Percentiles rank a stretch among this genome's conserved stretches.
Conservation (phyloP, 176 grass and related monocot genomes). For the Saccharum officinarum region DNA sequence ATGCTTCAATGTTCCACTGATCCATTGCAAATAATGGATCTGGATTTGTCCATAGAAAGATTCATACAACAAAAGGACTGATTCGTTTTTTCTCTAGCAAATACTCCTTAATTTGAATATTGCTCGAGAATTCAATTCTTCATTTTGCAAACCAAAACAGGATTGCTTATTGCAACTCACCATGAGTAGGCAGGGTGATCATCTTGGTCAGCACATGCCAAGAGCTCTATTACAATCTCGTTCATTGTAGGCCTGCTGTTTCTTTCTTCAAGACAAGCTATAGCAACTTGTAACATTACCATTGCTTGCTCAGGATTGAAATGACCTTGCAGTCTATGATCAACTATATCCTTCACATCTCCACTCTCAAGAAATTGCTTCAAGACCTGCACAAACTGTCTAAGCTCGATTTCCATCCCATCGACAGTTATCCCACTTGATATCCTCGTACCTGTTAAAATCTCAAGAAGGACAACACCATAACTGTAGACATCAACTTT, state of each 20-base stretch:
- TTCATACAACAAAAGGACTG: background rate
- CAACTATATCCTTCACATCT: slow-evolving; percentile 47
- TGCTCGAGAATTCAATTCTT: background rate
- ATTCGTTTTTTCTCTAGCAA: background rate
- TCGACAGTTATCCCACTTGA: slow-evolving; percentile 37
- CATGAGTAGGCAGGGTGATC: slow-evolving; percentile 49
- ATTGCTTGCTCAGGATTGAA: slow-evolving; percentile 47
- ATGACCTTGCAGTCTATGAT: slow-evolving; percentile 46
- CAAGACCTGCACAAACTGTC: slow-evolving; percentile 35
- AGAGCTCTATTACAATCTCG: slow-evolving; percentile 49
- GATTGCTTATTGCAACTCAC: slow-evolving; percentile 24
- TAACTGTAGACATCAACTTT: slow-evolving; percentile 74
- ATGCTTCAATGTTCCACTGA: background rate
- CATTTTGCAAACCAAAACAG: slow-evolving; percentile 13
- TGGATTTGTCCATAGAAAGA: background rate
- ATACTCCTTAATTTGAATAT: background rate
- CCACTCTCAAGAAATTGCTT: slow-evolving; percentile 31
- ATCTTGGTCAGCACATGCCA: slow-evolving; percentile 51
- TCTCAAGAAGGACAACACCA: slow-evolving; percentile 60
- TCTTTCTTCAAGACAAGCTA: slow-evolving; percentile 63
- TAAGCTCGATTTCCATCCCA: slow-evolving; percentile 20
- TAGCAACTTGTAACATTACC: slow-evolving; percentile 43
- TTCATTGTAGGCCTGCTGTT: slow-evolving; percentile 62
- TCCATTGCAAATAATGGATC: background rate
- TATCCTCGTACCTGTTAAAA: slow-evolving; percentile 55